Conservation (phyloP, 2,329 filamentous ascomycete species). For the Cadophora luteo-olivacea region DNA sequence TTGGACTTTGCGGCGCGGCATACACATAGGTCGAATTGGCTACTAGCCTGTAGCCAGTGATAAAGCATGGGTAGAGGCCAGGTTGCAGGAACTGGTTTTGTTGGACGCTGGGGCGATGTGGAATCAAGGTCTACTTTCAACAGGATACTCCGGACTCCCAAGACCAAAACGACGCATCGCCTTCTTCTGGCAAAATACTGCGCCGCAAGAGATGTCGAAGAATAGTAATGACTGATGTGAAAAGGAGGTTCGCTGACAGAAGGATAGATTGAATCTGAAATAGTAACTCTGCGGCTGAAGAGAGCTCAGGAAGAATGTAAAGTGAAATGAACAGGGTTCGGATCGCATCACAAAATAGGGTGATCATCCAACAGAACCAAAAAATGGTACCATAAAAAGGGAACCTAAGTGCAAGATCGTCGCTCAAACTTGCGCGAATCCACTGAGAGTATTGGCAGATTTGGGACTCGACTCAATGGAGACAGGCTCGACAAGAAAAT, state of each 20-base stretch:
- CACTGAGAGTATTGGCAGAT: not conserved
- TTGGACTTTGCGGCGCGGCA: no score
- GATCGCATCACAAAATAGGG: not conserved
- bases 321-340: not conserved
- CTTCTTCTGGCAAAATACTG: not conserved
- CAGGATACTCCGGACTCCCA: not conserved
- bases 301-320: not conserved
- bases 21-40: slow-evolving; percentile 57
- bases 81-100: slow-evolving; percentile 55
- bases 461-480: not conserved
- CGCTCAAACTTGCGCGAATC: not conserved
- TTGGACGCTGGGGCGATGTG: slow-evolving; percentile 60
- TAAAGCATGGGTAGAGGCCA: slow-evolving; percentile 56
- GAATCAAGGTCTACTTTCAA: slow-evolving; percentile 51
- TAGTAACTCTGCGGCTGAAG: not conserved
- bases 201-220: not conserved
- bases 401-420: not conserved
- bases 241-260: not conserved
- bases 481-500: not conserved
- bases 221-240: not conserved
- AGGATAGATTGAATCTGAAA: not conserved
- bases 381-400: not conserved
- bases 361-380: not conserved
- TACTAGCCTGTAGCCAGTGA: slow-evolving; percentile 61
- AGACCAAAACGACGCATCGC: not conserved